Evolutionary conservation across 2,329 filamentous ascomycete species (phyloP).

Genomic region (Hymenoscyphus infarciens): DNA sequence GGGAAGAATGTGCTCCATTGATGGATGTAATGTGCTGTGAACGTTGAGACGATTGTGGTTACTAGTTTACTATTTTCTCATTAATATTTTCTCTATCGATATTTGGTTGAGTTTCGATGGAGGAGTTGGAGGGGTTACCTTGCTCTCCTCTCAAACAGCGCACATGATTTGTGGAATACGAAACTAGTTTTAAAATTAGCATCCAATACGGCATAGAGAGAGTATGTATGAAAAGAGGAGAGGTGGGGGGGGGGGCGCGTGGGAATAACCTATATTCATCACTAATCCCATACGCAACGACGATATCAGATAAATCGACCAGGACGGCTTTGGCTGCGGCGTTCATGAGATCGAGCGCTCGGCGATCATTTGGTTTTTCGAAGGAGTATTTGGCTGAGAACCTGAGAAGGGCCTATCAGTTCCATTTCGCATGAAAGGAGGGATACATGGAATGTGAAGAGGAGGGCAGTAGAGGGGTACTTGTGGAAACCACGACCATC

Average conservation of each 20-base stretch:
- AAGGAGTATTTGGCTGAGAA: slow-evolving; percentile 82
- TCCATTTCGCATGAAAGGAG: neutral
- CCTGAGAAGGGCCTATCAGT: slow-evolving; percentile 42
- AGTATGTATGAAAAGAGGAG: neutral
- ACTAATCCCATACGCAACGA: slow-evolving; percentile 86
- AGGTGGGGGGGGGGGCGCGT: neutral
- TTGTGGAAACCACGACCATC: slow-evolving; percentile 95
- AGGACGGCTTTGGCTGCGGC: slow-evolving; percentile 82
- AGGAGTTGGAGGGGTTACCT: slow-evolving; percentile 48
- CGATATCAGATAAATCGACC: slow-evolving; percentile 77
- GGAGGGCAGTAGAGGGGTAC: slow-evolving; percentile 50
- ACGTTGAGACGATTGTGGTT: slow-evolving; percentile 86
- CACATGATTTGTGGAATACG: slow-evolving; percentile 78
- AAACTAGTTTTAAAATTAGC: slow-evolving; percentile 55
- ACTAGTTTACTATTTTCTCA: slow-evolving; percentile 70
- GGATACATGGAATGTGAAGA: neutral
- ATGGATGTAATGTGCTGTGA: slow-evolving; percentile 85
- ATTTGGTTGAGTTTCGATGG: neutral
- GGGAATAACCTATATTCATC: slow-evolving; percentile 77
- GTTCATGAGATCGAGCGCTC: slow-evolving; percentile 92
- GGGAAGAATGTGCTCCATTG: slow-evolving; percentile 76
- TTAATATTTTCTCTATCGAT: slow-evolving; percentile 11
- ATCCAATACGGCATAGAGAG: slow-evolving; percentile 2
- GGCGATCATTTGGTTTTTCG: slow-evolving; percentile 85
- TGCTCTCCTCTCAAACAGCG: slow-evolving; percentile 79